phyloP scores from a whole-genome alignment of 75 land plant genomes.

The Pinus albicaulis region DNA sequence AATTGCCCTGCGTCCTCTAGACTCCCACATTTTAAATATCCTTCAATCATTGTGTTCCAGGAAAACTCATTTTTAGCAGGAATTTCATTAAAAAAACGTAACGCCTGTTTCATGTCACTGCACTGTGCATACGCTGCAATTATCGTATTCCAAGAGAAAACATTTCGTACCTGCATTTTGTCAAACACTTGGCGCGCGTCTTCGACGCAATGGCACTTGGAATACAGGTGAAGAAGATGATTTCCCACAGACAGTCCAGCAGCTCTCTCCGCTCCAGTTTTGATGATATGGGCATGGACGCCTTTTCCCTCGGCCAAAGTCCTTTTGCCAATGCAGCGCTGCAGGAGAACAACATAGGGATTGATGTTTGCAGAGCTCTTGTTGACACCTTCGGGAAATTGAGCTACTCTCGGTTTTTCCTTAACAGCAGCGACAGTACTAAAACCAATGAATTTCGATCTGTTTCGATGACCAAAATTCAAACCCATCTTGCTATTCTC shows the following conservation, averaged over 20 bases:
- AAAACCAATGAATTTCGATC: too few species aligned
- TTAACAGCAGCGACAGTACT: too few species aligned
- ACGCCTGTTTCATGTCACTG: slow-evolving; percentile 1
- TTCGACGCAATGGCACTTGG: neutral
- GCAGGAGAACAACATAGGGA: neutral
- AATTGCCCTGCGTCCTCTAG: slow-evolving; percentile 14
- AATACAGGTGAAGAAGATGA: slow-evolving; percentile 3
- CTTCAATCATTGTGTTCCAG: slow-evolving; percentile 51
- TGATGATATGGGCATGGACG: slow-evolving; percentile 2
- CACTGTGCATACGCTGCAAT: slow-evolving; percentile 14
- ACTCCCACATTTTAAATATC: slow-evolving; percentile 20
- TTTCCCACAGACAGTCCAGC: neutral
- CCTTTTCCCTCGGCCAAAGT: neutral
- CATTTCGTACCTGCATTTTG: slow-evolving; percentile 12
- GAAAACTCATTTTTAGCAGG: slow-evolving; percentile 33
- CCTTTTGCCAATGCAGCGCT: neutral
- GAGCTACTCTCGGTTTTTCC: too few species aligned
- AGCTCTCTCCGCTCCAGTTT: neutral
- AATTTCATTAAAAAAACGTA: slow-evolving; percentile 23
- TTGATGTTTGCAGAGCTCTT: too few species aligned
- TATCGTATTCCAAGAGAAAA: slow-evolving; percentile 11
- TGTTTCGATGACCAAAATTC: too few species aligned
- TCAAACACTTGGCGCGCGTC: slow-evolving; percentile 8
- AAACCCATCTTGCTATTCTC: too few species aligned
- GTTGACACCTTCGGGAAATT: too few species aligned